Conservation (phyloP, 441 rosid species). For the Adansonia rubrostipa region DNA sequence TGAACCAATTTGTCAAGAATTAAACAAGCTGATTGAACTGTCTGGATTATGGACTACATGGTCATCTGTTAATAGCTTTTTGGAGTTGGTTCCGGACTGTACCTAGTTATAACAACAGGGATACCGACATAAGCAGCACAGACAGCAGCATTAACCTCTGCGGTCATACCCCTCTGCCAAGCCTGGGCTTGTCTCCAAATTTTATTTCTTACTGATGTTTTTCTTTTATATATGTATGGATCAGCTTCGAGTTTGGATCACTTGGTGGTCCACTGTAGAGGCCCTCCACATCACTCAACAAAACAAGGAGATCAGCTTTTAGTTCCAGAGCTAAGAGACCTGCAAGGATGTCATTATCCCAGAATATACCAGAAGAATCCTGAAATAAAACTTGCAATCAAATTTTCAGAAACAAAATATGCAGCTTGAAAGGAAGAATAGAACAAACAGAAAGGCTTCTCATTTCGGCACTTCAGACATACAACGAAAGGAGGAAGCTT, state of each 20-base stretch:
- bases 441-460: background rate
- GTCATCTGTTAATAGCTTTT: background rate
- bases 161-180: constrained; percentile 48
- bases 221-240: constrained; percentile 38
- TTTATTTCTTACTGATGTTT: constrained; percentile 39
- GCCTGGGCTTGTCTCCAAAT: constrained; percentile 41
- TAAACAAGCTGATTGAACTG: background rate
- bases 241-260: constrained; percentile 36
- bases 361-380: constrained; percentile 36
- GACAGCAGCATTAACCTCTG: constrained; percentile 40
- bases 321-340: constrained; percentile 34
- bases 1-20: background rate
- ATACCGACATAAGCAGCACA: constrained; percentile 37
- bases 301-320: constrained; percentile 36
- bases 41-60: background rate
- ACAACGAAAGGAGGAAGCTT: background rate
- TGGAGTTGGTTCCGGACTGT: background rate
- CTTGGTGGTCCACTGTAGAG: constrained; percentile 42
- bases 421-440: background rate
- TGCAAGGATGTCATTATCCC: constrained; percentile 42
- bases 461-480: background rate
- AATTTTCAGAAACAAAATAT: background rate
- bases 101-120: constrained; percentile 43
- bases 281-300: constrained; percentile 45
- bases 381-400: constrained; percentile 28